These are phyloP conservation scores for Podaxis sp. DNA, from an alignment of 768 basidiomycete species.

Conservation along the genomic window DNA sequence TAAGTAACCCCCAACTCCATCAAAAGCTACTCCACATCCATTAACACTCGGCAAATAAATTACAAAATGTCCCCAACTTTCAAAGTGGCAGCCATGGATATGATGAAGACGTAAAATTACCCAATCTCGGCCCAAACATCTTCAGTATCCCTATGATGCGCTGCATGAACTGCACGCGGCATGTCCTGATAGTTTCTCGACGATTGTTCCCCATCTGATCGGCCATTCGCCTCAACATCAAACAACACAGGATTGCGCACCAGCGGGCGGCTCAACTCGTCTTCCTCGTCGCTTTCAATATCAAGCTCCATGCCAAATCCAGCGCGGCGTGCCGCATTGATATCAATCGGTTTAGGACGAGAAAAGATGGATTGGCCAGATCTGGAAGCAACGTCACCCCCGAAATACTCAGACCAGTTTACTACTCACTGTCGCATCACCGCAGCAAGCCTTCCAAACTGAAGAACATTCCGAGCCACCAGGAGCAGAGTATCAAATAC, in stretches of 20 bases:
- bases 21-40: not conserved
- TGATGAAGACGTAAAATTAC: not conserved
- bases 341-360: constrained; percentile 81
- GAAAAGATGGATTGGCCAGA: constrained; percentile 89
- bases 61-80: constrained; percentile 4
- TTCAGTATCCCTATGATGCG: constrained; percentile 54
- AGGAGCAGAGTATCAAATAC: constrained; percentile 89
- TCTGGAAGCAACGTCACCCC: constrained; percentile 32
- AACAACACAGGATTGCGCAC: constrained; percentile 60
- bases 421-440: constrained; percentile 86
- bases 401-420: constrained; percentile 12
- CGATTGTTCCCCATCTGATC: constrained; percentile 20
- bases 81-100: not conserved
- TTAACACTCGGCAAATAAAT: not conserved
- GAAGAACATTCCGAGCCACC: constrained; percentile 88
- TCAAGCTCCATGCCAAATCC: constrained; percentile 71
- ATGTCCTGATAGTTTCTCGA: constrained; percentile 31
- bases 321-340: constrained; percentile 62
- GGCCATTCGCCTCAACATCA: constrained; percentile 37
- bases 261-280: constrained; percentile 54
- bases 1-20: not conserved
- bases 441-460: constrained; percentile 86
- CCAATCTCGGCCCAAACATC: constrained; percentile 72
- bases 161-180: constrained; percentile 54
- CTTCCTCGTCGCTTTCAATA: constrained; percentile 61